phyloP scores from a whole-genome alignment of 2,329 filamentous ascomycete species.

The Trematosphaeria pertusa region DNA sequence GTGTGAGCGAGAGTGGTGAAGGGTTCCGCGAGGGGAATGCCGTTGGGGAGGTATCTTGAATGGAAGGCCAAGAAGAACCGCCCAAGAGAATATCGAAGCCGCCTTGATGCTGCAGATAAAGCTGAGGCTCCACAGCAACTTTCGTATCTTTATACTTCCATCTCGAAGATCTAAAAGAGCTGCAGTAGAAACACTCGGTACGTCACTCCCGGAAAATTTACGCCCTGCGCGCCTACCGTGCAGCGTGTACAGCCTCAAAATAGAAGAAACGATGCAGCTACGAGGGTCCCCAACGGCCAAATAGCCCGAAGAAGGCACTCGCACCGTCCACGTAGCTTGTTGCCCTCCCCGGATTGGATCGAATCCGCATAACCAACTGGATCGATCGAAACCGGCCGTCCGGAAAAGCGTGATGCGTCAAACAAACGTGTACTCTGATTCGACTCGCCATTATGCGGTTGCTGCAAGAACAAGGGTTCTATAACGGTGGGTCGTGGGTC shows the following conservation, averaged over 20 bases:
- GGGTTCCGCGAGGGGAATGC: background rate
- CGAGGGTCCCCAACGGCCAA: background rate
- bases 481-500: background rate
- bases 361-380: background rate
- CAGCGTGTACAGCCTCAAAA: conserved; percentile 7
- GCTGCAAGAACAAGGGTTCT: background rate
- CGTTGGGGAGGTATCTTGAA: background rate
- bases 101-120: background rate
- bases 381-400: conserved; percentile 2
- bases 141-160: background rate
- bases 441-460: background rate
- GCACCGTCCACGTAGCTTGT: conserved; percentile 6
- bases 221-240: background rate
- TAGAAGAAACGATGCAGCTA: conserved; percentile 7
- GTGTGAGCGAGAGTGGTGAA: conserved; percentile 9
- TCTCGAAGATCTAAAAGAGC: background rate
- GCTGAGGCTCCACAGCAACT: background rate
- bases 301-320: conserved; percentile 5
- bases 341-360: conserved; percentile 7
- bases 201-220: background rate
- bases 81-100: background rate
- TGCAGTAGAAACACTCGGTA: background rate
- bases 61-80: background rate
- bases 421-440: conserved; percentile 6
- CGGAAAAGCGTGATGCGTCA: conserved; percentile 8